Evolutionary conservation across 805 yeast species (phyloP), one percentile per base, ranked within the genome.

Genomic region (Candida chilensis): DNA sequence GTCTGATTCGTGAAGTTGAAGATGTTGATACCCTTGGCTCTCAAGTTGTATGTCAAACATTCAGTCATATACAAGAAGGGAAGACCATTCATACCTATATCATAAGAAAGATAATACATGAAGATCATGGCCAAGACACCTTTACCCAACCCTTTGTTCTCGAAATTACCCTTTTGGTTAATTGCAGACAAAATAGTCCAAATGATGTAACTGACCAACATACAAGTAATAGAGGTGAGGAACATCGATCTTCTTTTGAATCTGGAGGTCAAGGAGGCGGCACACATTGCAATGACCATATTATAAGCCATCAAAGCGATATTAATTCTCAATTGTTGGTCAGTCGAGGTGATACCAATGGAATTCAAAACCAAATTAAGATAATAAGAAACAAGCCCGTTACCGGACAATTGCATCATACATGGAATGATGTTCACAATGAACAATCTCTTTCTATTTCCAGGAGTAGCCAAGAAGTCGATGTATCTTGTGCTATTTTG

Each of bases 121-220:
- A 67, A 70, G 30, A 71, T 64, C 67, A 71, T 63, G 5, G 70
- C 70, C 42, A 60, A 54, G 16, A 67, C 71, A 36, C 70, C 75
- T 32, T 54, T 52, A 29, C 65, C 67, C 19, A 60, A 45, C 3
- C 48, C 14, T 36, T 62, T 62, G 33, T 67, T 54, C 33, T 52
- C 45, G 39, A 60, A 64, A 39, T 60, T 37, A 26, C 59, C 47
- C 41, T 65, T 44, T 37, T 57, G 64, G 45, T 62, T 64, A 24
- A 58, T 40, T 2, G 75, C 74, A 14, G 76, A 67, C 18, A 65
- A 45, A 5, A 48, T 40, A 1, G 75, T 69, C 64, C 69, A 63
- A 28, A 64, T 52, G 14, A 60, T 45, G 41, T 48, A 66, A 24
- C 55, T 40, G 9, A 56, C 24, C 35, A 57, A 40, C 65, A 67